Base-by-base conservation (phyloP, 495 filamentous ascomycete species). In the Trichoderma virens region DNA sequence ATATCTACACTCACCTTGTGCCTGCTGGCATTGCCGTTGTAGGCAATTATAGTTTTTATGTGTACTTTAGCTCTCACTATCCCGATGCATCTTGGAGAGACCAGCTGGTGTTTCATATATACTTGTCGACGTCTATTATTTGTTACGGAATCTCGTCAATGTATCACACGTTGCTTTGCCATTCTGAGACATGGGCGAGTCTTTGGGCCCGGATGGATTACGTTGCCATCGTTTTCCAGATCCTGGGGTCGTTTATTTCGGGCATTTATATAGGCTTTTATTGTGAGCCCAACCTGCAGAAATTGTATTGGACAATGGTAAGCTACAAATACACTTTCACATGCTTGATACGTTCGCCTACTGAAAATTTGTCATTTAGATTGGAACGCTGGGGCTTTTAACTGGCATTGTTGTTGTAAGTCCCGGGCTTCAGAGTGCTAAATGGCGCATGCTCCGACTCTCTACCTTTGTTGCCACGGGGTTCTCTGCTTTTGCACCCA, bases 401-500 rank as follows among this genome's bases (percentile, higher is more conserved):
- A 91, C 88, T 65, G 80, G 82, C 8, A 71, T 78, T 32, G 85
- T 90, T 16, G 86, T 85, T 27, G 70, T 89, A 23, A 73, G 85
- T 51, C 85, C 89, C 5, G 76, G 76, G 51, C 90, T 94, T 70
- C 83, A 90, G 39, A 88, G 88, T 0, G 85, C 88, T 14, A 74
- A 77, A 32, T 90, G 85, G 81, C 80, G 91, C 16, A 87, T 86
- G 9, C 85, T 91, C 68, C 82, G 91, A 54, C 89, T 89, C 13
- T 75, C 76, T 63, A 90, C 93, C 86, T 95, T 93, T 73, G 84
- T 92, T 38, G 80, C 80, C 34, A 90, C 93, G 82, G 91, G 91
- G 74, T 90, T 67, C 87, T 91, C 13, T 83, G 91, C 23, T 51
- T 91, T 59, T 69, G 70, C 61, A 3, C 69, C 69, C 18, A 69